Percentiles rank a stretch among this genome's conserved stretches.
These are phyloP conservation scores for Cylindrotheca closterium DNA, from an alignment of 108 stramenopile genomes.

Conservation along the genomic window DNA sequence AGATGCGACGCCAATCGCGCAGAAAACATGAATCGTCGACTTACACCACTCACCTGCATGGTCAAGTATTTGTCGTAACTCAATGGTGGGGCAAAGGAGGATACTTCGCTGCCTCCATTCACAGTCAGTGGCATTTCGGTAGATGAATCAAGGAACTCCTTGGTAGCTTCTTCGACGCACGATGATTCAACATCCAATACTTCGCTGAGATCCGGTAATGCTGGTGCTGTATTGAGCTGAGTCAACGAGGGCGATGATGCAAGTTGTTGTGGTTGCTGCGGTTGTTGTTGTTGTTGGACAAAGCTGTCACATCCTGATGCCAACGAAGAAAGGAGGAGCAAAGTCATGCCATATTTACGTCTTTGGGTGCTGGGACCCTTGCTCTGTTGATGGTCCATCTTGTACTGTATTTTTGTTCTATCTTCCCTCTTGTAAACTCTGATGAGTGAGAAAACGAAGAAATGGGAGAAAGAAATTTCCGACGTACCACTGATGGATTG, in stretches of 20 bases:
- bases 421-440: too few relatives aligned
- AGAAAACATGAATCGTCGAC: background rate
- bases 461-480: too few relatives aligned
- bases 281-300: too few relatives aligned
- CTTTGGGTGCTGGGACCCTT: slow-evolving; percentile 1
- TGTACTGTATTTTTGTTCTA: too few relatives aligned
- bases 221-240: too few relatives aligned
- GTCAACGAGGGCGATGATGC: too few relatives aligned
- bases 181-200: background rate
- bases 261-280: too few relatives aligned
- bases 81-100: slow-evolving; percentile 37
- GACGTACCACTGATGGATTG: too few relatives aligned
- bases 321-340: too few relatives aligned
- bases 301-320: too few relatives aligned
- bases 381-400: background rate
- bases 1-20: background rate
- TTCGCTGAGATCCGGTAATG: background rate
- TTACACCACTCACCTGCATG: slow-evolving; percentile 49
- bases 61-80: slow-evolving; percentile 63
- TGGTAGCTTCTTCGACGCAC: background rate
- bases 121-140: background rate
- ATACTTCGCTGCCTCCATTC: background rate
- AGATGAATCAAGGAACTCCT: background rate
- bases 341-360: background rate
- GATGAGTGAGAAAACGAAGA: too few relatives aligned